These are phyloP conservation scores for Cardamine chenopodiifolia DNA, from an alignment of 345 rosid genomes.

Conservation along the genomic window DNA sequence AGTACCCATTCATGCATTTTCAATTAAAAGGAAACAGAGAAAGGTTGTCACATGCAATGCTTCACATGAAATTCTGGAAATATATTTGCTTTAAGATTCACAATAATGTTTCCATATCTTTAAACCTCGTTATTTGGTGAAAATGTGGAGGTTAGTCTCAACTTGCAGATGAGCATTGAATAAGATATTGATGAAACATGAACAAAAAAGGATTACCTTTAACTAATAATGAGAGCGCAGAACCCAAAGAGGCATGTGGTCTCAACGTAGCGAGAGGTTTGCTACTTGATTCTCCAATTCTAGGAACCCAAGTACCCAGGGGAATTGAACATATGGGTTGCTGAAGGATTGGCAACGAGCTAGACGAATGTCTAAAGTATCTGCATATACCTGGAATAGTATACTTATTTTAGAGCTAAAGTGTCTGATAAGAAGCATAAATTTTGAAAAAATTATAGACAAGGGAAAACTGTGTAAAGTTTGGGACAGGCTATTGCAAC, in stretches of 20 bases:
- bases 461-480: slow-evolving; percentile 4
- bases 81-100: not conserved
- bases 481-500: slow-evolving; percentile 21
- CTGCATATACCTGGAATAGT: slow-evolving; percentile 84
- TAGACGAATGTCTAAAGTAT: slow-evolving; percentile 81
- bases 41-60: slow-evolving; percentile 7
- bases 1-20: not conserved
- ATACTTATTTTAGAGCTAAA: slow-evolving; percentile 32
- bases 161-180: not conserved
- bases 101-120: not conserved
- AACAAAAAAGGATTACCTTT: slow-evolving; percentile 56
- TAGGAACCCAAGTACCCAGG: slow-evolving; percentile 93
- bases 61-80: not conserved
- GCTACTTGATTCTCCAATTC: slow-evolving; percentile 73
- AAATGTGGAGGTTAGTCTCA: not conserved
- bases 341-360: slow-evolving; percentile 89
- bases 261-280: slow-evolving; percentile 66
- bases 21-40: not conserved
- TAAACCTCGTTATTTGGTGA: slow-evolving; percentile 1
- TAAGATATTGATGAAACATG: not conserved
- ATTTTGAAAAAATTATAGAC: not conserved
- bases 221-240: slow-evolving; percentile 70
- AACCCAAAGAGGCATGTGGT: slow-evolving; percentile 73
- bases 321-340: slow-evolving; percentile 78
- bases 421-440: slow-evolving; percentile 27